phyloP scores from a whole-genome alignment of 176 grass and related monocot species.

The Phoenix roebelenii region DNA sequence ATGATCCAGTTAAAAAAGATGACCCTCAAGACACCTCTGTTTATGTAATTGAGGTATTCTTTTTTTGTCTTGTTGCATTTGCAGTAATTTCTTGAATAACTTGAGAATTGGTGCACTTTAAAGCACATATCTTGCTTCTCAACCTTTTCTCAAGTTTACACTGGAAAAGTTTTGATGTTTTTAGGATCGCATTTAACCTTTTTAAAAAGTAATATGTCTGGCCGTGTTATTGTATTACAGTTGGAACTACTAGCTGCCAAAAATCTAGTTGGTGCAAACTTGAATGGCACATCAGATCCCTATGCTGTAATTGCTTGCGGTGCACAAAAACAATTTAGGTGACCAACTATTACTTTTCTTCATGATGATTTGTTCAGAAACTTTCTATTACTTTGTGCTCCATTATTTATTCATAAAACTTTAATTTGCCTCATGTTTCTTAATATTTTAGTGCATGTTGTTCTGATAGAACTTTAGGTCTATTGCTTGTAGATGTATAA shows the following conservation, averaged over 20 bases:
- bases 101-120: constrained; percentile 1
- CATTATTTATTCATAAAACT: neutral
- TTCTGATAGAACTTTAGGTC: too few relatives aligned
- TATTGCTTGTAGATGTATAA: too few relatives aligned
- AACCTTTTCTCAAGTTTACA: neutral
- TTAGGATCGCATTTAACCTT: too few relatives aligned
- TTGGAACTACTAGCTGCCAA: constrained; percentile 86
- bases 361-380: neutral
- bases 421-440: too few relatives aligned
- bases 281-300: constrained; percentile 70
- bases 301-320: constrained; percentile 67
- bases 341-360: neutral
- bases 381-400: neutral
- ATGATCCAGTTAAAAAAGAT: neutral
- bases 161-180: neutral
- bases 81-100: neutral
- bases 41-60: constrained; percentile 39
- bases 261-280: constrained; percentile 81
- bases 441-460: too few relatives aligned
- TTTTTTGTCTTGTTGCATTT: neutral
- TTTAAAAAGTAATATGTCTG: neutral
- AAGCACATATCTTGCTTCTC: constrained; percentile 4
- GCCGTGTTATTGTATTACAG: constrained; percentile 9
- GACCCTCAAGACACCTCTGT: neutral
- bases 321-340: constrained; percentile 69